Evolutionary conservation across 305 asterid genomes (phyloP).

Genomic region (Fraxinus sp.): DNA sequence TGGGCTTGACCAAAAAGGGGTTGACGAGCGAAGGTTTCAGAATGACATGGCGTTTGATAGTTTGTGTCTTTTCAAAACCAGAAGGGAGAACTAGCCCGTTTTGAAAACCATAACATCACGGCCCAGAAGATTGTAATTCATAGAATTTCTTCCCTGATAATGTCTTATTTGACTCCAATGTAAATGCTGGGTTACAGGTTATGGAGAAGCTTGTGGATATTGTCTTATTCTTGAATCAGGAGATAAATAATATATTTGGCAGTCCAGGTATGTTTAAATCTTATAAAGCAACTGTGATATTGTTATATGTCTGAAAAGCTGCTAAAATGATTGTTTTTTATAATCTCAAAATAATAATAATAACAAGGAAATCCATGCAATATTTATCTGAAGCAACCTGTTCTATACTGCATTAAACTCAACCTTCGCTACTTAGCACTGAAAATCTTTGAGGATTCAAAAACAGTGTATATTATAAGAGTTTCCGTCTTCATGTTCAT

Average conservation of each 20-base stretch:
- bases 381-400: not conserved
- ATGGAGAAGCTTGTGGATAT: conserved; percentile 82
- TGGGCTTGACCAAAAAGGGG: not conserved
- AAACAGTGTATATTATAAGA: not conserved
- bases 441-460: conserved; percentile 12
- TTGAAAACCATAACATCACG: not conserved
- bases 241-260: conserved; percentile 55
- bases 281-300: not conserved
- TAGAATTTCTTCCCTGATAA: conserved; percentile 8
- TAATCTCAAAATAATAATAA: not conserved
- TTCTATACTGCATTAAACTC: not conserved
- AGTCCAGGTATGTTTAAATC: conserved; percentile 51
- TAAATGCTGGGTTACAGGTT: conserved; percentile 45
- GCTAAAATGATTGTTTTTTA: not conserved
- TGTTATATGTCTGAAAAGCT: not conserved
- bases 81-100: not conserved
- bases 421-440: not conserved
- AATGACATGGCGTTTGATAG: not conserved
- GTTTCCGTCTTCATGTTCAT: conserved; percentile 5
- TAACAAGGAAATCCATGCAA: not conserved
- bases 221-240: conserved; percentile 66
- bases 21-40: not conserved
- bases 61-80: not conserved
- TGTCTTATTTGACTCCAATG: conserved; percentile 8
- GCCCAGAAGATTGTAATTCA: not conserved